Evolutionary conservation across 805 yeast species (phyloP), one percentile per base, ranked within the genome.

Genomic region (Metschnikowia rubicola): DNA sequence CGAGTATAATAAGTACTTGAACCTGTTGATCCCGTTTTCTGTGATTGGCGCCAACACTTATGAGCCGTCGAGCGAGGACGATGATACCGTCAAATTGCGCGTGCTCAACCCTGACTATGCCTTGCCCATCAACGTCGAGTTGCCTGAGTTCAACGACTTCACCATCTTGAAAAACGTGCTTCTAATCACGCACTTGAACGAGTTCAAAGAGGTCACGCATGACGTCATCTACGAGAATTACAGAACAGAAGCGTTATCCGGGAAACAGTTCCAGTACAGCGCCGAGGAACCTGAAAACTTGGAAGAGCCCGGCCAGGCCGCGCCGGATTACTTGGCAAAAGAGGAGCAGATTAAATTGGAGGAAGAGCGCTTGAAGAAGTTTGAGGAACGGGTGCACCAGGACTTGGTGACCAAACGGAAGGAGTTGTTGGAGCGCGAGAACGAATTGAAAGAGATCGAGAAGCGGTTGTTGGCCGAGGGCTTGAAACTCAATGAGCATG

Each of bases 261-360:
- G 86, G 30, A 84, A 81, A 50, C 71, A 65, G 60, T 71, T 73
- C 63, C 70, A 70, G 47, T 72, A 74, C 53, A 61, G 51, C 42
- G 52, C 56, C 34, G 68, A 59, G 46, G 54, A 53, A 37, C 45
- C 40, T 29, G 21, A 28, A 17, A 10, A 31, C 35, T 41, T 34
- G 17, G 47, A 42, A 42, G 51, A 41, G 7, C 43, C 44, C 12
- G 55, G 48, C 11, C 59, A 53, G 10, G 26, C 26, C 26, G 7
- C 26, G 26, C 57, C 58, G n/a, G 64, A 61, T 47, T 73, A 73
- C 55, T 52, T 67, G 49, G 80, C 81, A 35, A 87, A 92, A 66
- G 97, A 90, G 66, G 96, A 88, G 67, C 95, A 88, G 68, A 86
- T 89, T 59, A 83, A 87, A 59, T 72, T 84, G 44, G 97, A 90